Evolutionary conservation across 768 basidiomycete genomes (phyloP), one percentile per base, ranked within the genome.

Genomic region (Boletus subcaerulescens): DNA sequence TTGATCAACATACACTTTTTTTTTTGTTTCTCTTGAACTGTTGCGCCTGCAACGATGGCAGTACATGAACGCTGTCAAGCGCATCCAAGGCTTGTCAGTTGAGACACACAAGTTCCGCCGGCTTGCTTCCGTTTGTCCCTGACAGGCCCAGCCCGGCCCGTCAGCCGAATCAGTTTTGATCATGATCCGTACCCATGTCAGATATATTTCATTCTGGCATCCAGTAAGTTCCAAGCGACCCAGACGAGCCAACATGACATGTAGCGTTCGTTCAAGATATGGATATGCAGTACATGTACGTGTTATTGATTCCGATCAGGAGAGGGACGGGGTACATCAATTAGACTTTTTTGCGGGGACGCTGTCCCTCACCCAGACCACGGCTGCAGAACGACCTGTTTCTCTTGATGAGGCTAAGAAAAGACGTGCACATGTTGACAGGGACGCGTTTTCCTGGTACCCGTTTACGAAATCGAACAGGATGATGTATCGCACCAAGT

Each of bases 311-410:
- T 29, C 54, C 44, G 50, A 3, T 55, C 45, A 54, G 56, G 53
- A 55, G 50, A 63, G 33, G 26, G 20, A 51, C 55, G 62, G 64
- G 55, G 62, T 59, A 57, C 58, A 55, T 54, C 41, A 42, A 50
- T 63, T 54, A 60, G 53, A 56, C 58, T 29, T 29, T 29, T 52
- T 64, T 39, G 52, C 41, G 44, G 33, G 38, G 40, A 20, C 8
- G n/a, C 36, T 24, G 29, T 29, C 29, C 29, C 9, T 29, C 2
- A 29, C 29, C 29, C 9, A 29, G 29, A 29, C 29, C 29, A 29
- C 29, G 29, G 29, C 9, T 29, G 8, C 29, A 10, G 4, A 8
- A 8, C 29, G 29, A 24, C 1, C 24, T 24, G 24, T 24, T 24
- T 24, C 24, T 9, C 29, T 29, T 29, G 29, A 9, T 29, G 8